These are phyloP conservation scores for Xylaria arbuscula DNA, from an alignment of 2,329 filamentous ascomycete species.

Conservation along the genomic window DNA sequence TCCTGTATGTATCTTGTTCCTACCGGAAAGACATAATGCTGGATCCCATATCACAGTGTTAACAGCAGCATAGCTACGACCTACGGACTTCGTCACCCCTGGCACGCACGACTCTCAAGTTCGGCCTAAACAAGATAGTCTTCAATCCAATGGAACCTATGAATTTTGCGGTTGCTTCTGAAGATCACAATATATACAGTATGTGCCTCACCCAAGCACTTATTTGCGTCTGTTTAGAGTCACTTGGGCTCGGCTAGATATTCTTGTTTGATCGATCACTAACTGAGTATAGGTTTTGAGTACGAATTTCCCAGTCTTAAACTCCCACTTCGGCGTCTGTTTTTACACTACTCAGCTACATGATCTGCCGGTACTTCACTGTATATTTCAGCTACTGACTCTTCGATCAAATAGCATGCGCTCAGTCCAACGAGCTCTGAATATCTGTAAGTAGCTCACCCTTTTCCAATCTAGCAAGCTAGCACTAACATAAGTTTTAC, in stretches of 20 bases:
- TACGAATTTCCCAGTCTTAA: slow-evolving; percentile 14
- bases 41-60: slow-evolving; percentile 2
- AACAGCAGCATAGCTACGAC: slow-evolving; percentile 73
- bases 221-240: neutral
- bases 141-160: slow-evolving; percentile 99
- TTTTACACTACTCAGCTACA: neutral
- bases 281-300: slow-evolving; percentile 85
- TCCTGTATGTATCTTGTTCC: slow-evolving; percentile 55
- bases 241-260: neutral
- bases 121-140: slow-evolving; percentile 83
- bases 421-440: slow-evolving; percentile 37
- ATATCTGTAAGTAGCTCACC: slow-evolving; percentile 63
- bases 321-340: neutral
- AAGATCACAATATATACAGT: slow-evolving; percentile 77
- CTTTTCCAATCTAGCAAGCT: slow-evolving; percentile 76
- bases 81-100: slow-evolving; percentile 86
- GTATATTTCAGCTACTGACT: slow-evolving; percentile 13
- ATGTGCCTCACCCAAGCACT: slow-evolving; percentile 4
- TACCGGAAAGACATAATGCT: neutral
- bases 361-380: neutral
- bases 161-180: slow-evolving; percentile 84
- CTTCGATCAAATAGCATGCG: slow-evolving; percentile 32
- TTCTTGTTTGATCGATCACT: slow-evolving; percentile 37
- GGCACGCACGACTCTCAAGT: slow-evolving; percentile 81
- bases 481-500: slow-evolving; percentile 27